A percentile compares a stretch with the other conserved stretches of the same genome.
Conservation (phyloP, 805 yeast species). For the Groenewaldozyma salmanticensis region DNA sequence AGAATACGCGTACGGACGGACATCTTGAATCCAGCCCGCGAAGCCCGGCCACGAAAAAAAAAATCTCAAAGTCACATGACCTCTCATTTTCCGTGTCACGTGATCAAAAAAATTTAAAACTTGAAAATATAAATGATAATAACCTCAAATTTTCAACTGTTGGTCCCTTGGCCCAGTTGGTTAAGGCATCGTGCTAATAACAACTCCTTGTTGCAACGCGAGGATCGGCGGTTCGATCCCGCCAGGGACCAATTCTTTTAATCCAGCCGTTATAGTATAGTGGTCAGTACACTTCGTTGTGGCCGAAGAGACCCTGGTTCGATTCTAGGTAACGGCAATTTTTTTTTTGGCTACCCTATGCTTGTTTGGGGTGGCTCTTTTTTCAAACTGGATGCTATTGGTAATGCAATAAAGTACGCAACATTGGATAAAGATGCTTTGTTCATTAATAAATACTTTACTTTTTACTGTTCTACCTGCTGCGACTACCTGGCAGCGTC, state of each 20-base stretch:
- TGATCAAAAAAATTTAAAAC: background rate
- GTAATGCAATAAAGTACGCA: background rate
- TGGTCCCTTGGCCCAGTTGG: slow-evolving; percentile 9
- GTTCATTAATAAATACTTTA: background rate
- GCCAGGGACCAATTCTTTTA: slow-evolving; percentile 5
- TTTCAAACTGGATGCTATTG: slow-evolving; percentile 5
- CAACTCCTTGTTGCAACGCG: slow-evolving; percentile 5
- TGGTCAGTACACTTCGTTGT: slow-evolving; percentile 17
- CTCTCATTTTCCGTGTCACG: background rate
- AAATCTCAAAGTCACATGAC: background rate
- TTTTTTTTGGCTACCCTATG: slow-evolving; percentile 3
- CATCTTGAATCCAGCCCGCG: too few relatives aligned
- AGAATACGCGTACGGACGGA: too few relatives aligned
- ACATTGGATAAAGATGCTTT: background rate
- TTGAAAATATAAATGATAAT: background rate
- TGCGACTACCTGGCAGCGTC: too few relatives aligned
- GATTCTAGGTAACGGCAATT: slow-evolving; percentile 17
- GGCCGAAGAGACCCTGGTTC: slow-evolving; percentile 19
- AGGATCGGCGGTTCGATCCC: slow-evolving; percentile 8
- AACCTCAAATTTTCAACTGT: background rate
- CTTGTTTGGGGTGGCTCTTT: slow-evolving; percentile 5
- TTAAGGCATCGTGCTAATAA: slow-evolving; percentile 8
- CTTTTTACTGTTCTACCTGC: too few relatives aligned
- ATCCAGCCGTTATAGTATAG: slow-evolving; percentile 14
- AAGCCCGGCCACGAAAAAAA: too few relatives aligned